Evolutionary conservation across 108 stramenopile species (phyloP).

Genomic region (Bacterosira constricta): DNA sequence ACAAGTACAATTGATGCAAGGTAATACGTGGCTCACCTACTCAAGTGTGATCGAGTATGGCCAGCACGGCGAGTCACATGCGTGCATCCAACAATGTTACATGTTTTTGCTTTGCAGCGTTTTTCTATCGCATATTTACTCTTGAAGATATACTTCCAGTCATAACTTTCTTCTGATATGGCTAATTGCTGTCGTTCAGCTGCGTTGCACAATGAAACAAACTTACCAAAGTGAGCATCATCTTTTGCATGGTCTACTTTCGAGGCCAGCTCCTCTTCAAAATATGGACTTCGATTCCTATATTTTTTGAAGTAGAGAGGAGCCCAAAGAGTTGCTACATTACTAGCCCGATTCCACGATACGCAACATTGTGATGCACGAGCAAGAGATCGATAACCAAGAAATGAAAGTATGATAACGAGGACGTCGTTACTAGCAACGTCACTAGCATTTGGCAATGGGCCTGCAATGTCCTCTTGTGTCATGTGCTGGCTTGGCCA

Average conservation of each 20-base stretch:
- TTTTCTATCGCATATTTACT: slow-evolving; percentile 29
- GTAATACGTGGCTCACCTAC: background rate
- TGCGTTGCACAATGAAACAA: background rate
- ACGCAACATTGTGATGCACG: slow-evolving; percentile 35
- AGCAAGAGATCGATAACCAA: slow-evolving; percentile 43
- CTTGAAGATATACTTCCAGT: slow-evolving; percentile 42
- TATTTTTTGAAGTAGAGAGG: slow-evolving; percentile 42
- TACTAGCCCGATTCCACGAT: slow-evolving; percentile 22
- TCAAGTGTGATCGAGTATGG: slow-evolving; percentile 1
- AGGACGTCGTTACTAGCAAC: slow-evolving; percentile 23
- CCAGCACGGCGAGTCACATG: background rate
- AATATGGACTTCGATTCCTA: background rate
- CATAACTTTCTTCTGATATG: slow-evolving; percentile 7
- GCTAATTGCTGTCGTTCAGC: slow-evolving; percentile 11
- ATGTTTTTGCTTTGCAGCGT: background rate
- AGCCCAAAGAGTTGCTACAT: slow-evolving; percentile 18
- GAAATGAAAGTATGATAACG: slow-evolving; percentile 21
- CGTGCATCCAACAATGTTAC: slow-evolving; percentile 20
- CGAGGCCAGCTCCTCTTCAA: slow-evolving; percentile 27
- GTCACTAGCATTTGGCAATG: slow-evolving; percentile 12
- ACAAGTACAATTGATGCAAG: background rate
- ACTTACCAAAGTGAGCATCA: background rate
- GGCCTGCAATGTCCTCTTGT: background rate
- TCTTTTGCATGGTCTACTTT: background rate
- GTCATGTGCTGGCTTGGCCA: no score